Base-by-base conservation (phyloP, 140 eudicot genomes). In the Stevia rebaudiana region DNA sequence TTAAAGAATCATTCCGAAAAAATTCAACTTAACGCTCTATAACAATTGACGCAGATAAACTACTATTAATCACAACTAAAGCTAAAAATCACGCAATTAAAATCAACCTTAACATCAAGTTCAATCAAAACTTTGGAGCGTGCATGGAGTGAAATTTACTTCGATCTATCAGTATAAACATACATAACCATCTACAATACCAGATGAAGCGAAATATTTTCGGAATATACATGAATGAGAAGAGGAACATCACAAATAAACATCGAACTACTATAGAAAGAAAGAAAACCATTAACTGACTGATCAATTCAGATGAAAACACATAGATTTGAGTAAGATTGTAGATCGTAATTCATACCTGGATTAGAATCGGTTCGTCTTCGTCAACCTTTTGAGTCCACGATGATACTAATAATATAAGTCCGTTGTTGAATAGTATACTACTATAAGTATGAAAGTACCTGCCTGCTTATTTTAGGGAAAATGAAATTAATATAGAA, bases 311-410 rank as follows among this genome's bases (percentile, higher is more conserved):
- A 13, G 24, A 47, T 36, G 42, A 15, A 35, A 46, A n/a, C 21
- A 28, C 35, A 41, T 33, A 15, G 33, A 53, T 31, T 63, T 50
- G 17, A 30, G 18, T 48, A n/a, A 63, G 15, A 41, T 24, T 11
- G 0, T 3, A 31, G 56, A 42, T 72, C 64, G 58, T 21, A 23
- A 65, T 18, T 30, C 15, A n/a, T 63, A 72, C 78, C 78, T 71
- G 1, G 60, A 44, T 55, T 43, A 46, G n/a, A 55, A 36, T 1
- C 8, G 23, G 11, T 37, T 51, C 31, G 59, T 58, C 46, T 44
- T 64, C 67, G 72, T 73, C 78, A 73, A 64, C 72, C 77, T n/a
- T 52, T 61, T 10, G 3, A 63, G 71, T 63, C 59, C 6, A 72
- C 66, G 59, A 4, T 21, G 6, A 23, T 15, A n/a, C 1, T 21